These are phyloP conservation scores for Ceratobasidium theobromae DNA, from an alignment of 1,284 basidiomycete species.

Conservation along the genomic window DNA sequence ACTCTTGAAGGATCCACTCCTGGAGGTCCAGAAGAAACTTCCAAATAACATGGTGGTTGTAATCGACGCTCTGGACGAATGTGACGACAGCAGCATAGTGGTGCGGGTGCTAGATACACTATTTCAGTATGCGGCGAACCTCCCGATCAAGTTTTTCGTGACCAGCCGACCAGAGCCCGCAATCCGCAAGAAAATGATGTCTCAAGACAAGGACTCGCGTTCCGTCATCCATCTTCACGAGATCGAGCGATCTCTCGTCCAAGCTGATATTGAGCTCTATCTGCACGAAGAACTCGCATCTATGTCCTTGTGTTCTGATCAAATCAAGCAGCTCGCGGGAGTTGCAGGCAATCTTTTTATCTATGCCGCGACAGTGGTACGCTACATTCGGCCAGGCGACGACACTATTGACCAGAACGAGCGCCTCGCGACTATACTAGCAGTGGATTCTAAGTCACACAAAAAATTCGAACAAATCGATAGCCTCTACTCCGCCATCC, in stretches of 20 bases:
- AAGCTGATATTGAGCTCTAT: constrained; percentile 28
- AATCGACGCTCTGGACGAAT: no score
- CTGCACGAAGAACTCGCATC: background rate
- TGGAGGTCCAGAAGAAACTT: no score
- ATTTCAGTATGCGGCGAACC: background rate
- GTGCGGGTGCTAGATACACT: background rate
- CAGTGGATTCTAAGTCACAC: background rate
- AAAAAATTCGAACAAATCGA: background rate
- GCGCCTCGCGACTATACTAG: background rate
- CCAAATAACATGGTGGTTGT: no score
- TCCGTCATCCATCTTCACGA: background rate
- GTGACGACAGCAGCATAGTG: background rate
- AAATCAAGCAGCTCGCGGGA: constrained; percentile 9
- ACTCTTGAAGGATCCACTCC: no score
- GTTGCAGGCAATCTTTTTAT: constrained; percentile 22
- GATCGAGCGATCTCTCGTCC: constrained; percentile 22
- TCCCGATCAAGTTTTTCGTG: constrained; percentile 7
- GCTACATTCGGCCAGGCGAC: background rate
- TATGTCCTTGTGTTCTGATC: background rate
- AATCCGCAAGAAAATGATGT: background rate
- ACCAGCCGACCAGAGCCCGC: background rate
- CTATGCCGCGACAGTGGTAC: constrained; percentile 10
- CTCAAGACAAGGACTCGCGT: background rate
- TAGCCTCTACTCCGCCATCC: background rate
- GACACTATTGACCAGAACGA: background rate